phyloP scores from a whole-genome alignment of 371 early-diverging fungal genomes.

The Mortierella sp. region DNA sequence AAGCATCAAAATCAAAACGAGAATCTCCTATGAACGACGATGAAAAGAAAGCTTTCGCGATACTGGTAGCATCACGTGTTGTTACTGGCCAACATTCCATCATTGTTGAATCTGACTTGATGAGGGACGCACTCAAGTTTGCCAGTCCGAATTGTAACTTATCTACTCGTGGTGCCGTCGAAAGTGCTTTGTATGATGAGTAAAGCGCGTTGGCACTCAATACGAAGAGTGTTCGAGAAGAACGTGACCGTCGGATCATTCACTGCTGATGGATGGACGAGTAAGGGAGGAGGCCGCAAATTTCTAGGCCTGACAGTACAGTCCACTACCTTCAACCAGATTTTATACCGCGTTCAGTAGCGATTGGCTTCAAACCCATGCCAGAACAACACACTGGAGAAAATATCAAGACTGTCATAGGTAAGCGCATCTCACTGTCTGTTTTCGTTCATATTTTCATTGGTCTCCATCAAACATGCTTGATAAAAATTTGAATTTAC shows the following conservation, averaged over 20 bases:
- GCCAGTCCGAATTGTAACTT: not conserved
- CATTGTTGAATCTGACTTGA: not conserved
- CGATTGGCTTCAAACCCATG: constrained; percentile 7
- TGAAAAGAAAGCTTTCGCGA: not conserved
- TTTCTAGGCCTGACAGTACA: constrained; percentile 2
- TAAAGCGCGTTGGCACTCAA: not conserved
- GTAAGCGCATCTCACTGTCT: constrained; percentile 6
- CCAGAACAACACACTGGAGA: constrained; percentile 4
- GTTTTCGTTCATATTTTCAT: not conserved
- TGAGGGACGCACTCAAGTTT: not conserved
- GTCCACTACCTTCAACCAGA: constrained; percentile 15
- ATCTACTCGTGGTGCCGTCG: not conserved
- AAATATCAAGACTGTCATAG: not conserved
- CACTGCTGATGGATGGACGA: constrained; percentile 20
- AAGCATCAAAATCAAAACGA: not conserved
- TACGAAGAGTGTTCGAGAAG: not conserved
- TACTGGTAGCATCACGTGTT: not conserved
- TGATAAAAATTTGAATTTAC: too few relatives aligned
- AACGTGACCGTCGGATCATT: constrained; percentile 2
- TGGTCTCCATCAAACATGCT: too few relatives aligned
- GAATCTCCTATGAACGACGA: not conserved
- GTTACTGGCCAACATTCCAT: not conserved
- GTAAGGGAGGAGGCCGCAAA: constrained; percentile 6
- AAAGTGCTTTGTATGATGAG: not conserved
- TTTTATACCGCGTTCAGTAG: constrained; percentile 4